Evolutionary conservation across 2,329 filamentous ascomycete species (phyloP).

Genomic region (Aspergillus proliferans): DNA sequence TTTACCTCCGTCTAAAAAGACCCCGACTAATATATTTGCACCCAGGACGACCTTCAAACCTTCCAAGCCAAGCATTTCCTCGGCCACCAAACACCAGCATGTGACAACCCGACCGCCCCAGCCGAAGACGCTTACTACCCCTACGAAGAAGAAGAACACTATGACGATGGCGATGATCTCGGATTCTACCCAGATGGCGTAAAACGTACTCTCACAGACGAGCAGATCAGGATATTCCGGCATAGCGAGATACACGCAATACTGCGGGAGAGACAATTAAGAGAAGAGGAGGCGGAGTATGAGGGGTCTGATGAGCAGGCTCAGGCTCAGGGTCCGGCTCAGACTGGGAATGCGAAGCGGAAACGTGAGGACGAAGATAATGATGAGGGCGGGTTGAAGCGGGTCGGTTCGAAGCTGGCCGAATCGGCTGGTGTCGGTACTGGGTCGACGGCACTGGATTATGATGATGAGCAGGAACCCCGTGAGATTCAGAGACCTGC

Average conservation of each 20-base stretch:
- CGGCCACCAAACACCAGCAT: background rate
- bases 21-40: background rate
- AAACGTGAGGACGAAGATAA: background rate
- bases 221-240: constrained; percentile 83
- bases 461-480: constrained; percentile 22
- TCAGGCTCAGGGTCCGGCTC: background rate
- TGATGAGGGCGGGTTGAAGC: background rate
- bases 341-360: background rate
- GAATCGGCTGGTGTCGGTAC: constrained; percentile 7
- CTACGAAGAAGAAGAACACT: constrained; percentile 13
- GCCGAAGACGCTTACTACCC: constrained; percentile 1
- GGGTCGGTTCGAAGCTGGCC: background rate
- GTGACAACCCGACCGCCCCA: constrained; percentile 2
- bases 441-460: constrained; percentile 42
- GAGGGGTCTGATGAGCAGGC: constrained; percentile 9
- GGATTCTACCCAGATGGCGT: constrained; percentile 82
- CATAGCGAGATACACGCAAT: constrained; percentile 78
- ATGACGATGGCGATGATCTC: constrained; percentile 51
- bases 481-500: background rate
- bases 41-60: constrained; percentile 52
- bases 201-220: constrained; percentile 84
- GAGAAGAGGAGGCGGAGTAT: constrained; percentile 23
- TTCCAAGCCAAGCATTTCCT: constrained; percentile 59
- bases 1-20: background rate
- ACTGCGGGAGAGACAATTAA: constrained; percentile 46